Evolutionary conservation across 2,329 filamentous ascomycete species (phyloP).

Genomic region (Zymoseptoria passerinii): DNA sequence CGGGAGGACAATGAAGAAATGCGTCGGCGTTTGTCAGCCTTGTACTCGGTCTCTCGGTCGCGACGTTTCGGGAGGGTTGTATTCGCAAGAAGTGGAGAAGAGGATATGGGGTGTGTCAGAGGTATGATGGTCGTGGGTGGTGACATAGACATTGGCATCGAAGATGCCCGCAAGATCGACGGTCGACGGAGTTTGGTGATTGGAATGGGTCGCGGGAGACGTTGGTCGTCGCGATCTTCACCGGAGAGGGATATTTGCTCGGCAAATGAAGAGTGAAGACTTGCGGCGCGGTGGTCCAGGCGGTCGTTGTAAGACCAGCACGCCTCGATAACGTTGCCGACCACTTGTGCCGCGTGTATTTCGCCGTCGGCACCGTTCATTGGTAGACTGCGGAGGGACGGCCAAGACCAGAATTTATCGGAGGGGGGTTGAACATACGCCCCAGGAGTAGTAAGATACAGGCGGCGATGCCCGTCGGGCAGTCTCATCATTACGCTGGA

Average conservation of each 20-base stretch:
- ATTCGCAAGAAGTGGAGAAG: slow-evolving; percentile 9
- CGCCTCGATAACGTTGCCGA: slow-evolving; percentile 22
- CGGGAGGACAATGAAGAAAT: slow-evolving; percentile 33
- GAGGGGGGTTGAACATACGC: slow-evolving; percentile 61
- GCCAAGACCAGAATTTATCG: slow-evolving; percentile 60
- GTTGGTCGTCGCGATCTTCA: slow-evolving; percentile 4
- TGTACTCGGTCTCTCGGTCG: slow-evolving; percentile 25
- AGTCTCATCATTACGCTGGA: slow-evolving; percentile 67
- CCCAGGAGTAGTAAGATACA: slow-evolving; percentile 68
- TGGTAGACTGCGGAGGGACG: slow-evolving; percentile 55
- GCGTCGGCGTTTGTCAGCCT: slow-evolving; percentile 41
- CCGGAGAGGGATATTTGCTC: slow-evolving; percentile 22
- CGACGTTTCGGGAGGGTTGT: slow-evolving; percentile 23
- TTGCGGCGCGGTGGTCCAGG: slow-evolving; percentile 49
- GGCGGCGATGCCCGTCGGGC: slow-evolving; percentile 50
- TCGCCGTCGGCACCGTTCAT: slow-evolving; percentile 40
- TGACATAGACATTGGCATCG: slow-evolving; percentile 24
- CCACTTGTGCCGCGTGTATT: slow-evolving; percentile 52
- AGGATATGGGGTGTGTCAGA: slow-evolving; percentile 22
- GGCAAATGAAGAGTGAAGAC: slow-evolving; percentile 41
- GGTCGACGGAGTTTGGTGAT: background rate
- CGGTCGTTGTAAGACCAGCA: slow-evolving; percentile 61
- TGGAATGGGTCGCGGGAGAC: background rate
- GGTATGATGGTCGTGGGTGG: slow-evolving; percentile 28
- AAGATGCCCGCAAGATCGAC: background rate